Base-by-base conservation (phyloP, 2,329 filamentous ascomycete genomes). In the Aspergillus sojae region DNA sequence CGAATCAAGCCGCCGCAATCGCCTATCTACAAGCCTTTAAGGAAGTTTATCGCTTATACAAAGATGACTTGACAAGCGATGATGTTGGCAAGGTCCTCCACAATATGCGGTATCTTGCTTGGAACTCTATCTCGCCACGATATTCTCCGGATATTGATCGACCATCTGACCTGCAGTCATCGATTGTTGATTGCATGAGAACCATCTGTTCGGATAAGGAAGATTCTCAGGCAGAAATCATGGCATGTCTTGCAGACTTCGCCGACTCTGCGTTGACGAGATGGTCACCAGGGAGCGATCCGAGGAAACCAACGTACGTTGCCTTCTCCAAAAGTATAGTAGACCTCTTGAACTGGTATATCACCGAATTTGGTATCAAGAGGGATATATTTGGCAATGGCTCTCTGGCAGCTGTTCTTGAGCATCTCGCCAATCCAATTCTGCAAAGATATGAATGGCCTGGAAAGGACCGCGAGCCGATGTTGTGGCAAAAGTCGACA, bases 241-340 rank as follows among this genome's bases (percentile, higher is more conserved):
- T 80, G 39, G 58, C 67, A 28, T 79, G 75, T 62, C 84, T 93
- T 11, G 87, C 92, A 1, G 86, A 91, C 57, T 88, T 96, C 63
- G 85, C 88, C 10, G 85, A 87, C 2, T 81, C 96, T 39, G 90
- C 79, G 23, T 69, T 81, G 41, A 71, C 73, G 7, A 76, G 73
- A 65, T 79, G 77, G 74, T 80, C 62, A 60, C 72, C 64, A 26
- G 77, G 65, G 61, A 79, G 67, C 61, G 76, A 75, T 68, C 75
- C 70, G 57, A 77, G 80, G 57, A 88, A 88, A 62, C 91, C 92
- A 7, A 96, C 93, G 0, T 98, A 93, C 73, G 88, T 99, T 61
- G 94, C 95, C 39, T 86, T 98, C 73, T 93, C 94, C 1, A 96
- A 95, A 76, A 87, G 87, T 23, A 88, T 90, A 63, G 95, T 97